Percentiles rank a stretch among this genome's conserved stretches.
These are phyloP conservation scores for Datura wrightii DNA, from an alignment of 257 asterid species.

Conservation along the genomic window DNA sequence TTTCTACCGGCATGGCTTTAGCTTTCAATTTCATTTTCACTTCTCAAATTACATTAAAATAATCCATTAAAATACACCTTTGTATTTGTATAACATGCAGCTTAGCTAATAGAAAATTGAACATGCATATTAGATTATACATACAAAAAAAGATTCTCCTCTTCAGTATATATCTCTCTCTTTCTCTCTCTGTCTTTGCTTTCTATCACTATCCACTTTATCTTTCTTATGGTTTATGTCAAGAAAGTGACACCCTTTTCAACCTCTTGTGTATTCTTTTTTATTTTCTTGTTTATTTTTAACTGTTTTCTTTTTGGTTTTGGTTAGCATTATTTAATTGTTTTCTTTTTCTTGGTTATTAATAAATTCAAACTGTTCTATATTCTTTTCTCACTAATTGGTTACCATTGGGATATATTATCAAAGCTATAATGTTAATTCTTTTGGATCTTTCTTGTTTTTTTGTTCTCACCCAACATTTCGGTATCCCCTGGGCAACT, in stretches of 20 bases:
- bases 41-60: constrained; percentile 44
- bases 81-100: neutral
- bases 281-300: neutral
- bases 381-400: neutral
- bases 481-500: no score
- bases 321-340: neutral
- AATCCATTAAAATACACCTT: neutral
- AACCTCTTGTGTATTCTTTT: neutral
- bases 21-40: constrained; percentile 42
- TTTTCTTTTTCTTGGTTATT: neutral
- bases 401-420: neutral
- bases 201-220: constrained; percentile 29
- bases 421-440: neutral
- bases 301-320: neutral
- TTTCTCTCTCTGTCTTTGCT: neutral
- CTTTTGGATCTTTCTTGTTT: neutral
- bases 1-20: constrained; percentile 41
- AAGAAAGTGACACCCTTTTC: constrained; percentile 1
- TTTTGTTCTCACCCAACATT: no score
- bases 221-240: constrained; percentile 20
- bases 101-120: neutral
- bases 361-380: neutral
- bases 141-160: no score
- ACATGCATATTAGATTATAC: constrained; percentile 1
- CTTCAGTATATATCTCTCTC: no score